Evolutionary conservation across 305 asterid species (phyloP).

Genomic region (Fraxinus floribunda): DNA sequence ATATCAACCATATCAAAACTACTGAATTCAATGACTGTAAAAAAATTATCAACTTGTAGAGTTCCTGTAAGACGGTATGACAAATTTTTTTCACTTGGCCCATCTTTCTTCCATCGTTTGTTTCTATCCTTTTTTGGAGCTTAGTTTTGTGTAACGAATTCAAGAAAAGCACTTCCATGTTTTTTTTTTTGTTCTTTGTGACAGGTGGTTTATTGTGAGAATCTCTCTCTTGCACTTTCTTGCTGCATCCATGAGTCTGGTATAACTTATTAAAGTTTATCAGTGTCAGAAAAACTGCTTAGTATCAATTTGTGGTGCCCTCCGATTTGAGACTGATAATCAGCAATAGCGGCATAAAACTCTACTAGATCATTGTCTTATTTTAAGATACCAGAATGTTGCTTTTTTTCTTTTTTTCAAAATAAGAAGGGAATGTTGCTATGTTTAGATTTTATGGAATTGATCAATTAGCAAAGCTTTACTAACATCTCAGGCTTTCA

Average conservation of each 20-base stretch:
- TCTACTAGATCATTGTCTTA: background rate
- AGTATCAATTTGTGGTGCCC: conserved; percentile 14
- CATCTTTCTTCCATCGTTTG: background rate
- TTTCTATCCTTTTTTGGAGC: background rate
- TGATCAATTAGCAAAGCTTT: background rate
- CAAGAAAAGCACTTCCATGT: background rate
- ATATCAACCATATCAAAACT: conserved; percentile 25
- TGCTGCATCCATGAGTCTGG: conserved; percentile 2
- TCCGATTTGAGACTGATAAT: background rate
- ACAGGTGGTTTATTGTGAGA: background rate
- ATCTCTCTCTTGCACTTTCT: conserved; percentile 1
- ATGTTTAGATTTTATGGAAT: background rate
- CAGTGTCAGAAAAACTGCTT: background rate
- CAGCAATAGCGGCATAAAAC: background rate
- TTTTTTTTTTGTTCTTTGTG: background rate
- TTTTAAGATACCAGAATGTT: background rate
- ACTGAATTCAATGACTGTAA: background rate
- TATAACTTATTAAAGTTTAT: background rate
- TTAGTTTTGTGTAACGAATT: conserved; percentile 15
- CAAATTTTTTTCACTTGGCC: background rate
- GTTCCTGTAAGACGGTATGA: conserved; percentile 2
- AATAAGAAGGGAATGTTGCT: background rate
- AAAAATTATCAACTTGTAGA: background rate
- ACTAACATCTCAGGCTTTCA: background rate
- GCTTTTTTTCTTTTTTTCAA: background rate